Conservation (phyloP, 306 rosid genomes). For the Glycine latifolia region DNA sequence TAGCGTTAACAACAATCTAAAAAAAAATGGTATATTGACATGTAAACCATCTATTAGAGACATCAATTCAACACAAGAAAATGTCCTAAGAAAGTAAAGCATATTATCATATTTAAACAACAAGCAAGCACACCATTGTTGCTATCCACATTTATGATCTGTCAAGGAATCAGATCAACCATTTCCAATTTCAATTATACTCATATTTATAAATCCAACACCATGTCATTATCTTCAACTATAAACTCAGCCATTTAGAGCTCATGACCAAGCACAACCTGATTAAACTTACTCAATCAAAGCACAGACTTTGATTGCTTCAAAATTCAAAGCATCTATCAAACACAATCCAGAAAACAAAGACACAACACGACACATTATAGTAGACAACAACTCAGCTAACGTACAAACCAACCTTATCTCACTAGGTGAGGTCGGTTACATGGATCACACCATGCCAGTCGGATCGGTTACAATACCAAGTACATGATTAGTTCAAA, state of each 20-base stretch:
- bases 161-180: too few species aligned
- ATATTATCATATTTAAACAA: too few species aligned
- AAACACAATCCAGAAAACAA: background rate
- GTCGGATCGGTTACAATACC: too few species aligned
- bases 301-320: background rate
- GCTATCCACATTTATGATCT: too few species aligned
- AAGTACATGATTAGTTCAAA: background rate
- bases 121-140: too few species aligned
- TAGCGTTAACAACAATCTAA: too few species aligned
- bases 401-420: background rate
- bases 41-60: too few species aligned
- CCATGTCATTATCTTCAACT: conserved; percentile 18
- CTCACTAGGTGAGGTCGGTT: background rate
- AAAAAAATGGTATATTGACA: too few species aligned
- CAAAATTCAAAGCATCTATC: conserved; percentile 6
- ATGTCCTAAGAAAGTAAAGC: too few species aligned
- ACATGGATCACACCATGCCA: background rate
- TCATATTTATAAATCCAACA: background rate
- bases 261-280: background rate
- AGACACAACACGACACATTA: background rate
- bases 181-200: background rate
- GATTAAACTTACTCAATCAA: background rate
- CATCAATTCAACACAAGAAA: too few species aligned
- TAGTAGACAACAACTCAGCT: background rate
- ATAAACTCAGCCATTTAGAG: background rate